Evolutionary conservation across 1,284 basidiomycete genomes (phyloP), one percentile per base, ranked within the genome.

Genomic region (Sporisorium scitamineum): DNA sequence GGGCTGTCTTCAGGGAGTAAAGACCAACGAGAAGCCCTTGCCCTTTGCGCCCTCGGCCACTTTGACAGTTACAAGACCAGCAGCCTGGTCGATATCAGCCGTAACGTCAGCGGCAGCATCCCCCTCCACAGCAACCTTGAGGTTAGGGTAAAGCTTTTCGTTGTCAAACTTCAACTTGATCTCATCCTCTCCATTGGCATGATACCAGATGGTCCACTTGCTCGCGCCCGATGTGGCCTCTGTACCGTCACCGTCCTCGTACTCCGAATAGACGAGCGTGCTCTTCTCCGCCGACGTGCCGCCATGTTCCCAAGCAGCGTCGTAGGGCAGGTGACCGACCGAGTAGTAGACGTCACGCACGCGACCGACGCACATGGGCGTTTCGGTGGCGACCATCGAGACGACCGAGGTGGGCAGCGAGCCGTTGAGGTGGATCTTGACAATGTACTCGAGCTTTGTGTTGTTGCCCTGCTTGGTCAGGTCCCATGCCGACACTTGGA

Each of bases 391-490:
- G 18, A 83, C 65, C 62, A 72, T 70, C 14, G 70, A 65, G 7
- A 80, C 80, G 44, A 83, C 71, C 20, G 70, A 64, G 7, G 80
- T 81, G 20, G 81, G 81, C 26, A 83, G 59, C 20, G 62, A 60
- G 14, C 81, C 79, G 58, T 81, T 81, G 51, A 81, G 73, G 67
- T 80, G 74, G 16, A 83, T 76, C 70, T 82, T 82, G 62, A 80
- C 79, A 9, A 83, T 64, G 61, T 83, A 83, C 14, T 74, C 79
- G 34, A 82, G 42, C 63, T 81, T 76, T 16, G 70, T 70, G 50
- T 80, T 37, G 67, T 54, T 60, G 34, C 80, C 81, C 31, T 80
- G 55, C 68, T 80, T 74, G 27, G 39, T 54, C 9, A 82, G 47
- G 31, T 71, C 61, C 81, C 81, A 83, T 9, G 71, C 80, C 6